These are phyloP conservation scores for Diplodia intermedia DNA, from an alignment of 2,329 filamentous ascomycete species.

Conservation along the genomic window DNA sequence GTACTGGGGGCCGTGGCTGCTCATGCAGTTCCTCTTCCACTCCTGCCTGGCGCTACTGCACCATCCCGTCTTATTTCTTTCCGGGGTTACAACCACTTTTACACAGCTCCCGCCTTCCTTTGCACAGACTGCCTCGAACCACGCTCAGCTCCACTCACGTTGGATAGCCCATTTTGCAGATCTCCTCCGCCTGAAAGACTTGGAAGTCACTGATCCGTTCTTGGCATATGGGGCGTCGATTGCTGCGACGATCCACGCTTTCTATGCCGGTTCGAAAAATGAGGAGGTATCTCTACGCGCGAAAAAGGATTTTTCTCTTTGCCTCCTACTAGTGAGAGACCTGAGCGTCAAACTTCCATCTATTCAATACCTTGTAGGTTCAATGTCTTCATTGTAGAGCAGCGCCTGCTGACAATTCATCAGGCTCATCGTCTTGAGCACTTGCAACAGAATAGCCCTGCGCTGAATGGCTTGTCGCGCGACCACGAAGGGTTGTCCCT, in stretches of 20 bases:
- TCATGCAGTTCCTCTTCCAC: slow-evolving; percentile 15
- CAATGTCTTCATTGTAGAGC: neutral
- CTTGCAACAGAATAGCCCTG: neutral
- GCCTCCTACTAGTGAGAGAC: neutral
- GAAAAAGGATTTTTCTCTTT: neutral
- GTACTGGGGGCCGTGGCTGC: slow-evolving; percentile 3
- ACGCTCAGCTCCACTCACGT: neutral
- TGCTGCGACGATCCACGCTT: neutral
- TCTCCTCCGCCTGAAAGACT: neutral
- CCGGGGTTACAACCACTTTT: neutral
- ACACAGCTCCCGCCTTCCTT: neutral
- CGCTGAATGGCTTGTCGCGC: neutral
- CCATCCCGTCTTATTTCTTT: slow-evolving; percentile 7
- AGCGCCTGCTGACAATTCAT: neutral
- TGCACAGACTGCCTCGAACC: neutral
- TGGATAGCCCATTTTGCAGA: slow-evolving; percentile 6
- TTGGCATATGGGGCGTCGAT: slow-evolving; percentile 1
- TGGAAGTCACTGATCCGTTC: neutral
- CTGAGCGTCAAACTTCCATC: neutral
- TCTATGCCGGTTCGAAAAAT: neutral
- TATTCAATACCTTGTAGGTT: neutral
- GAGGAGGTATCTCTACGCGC: slow-evolving; percentile 6
- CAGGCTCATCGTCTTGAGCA: neutral
- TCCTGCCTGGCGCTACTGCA: slow-evolving; percentile 9
- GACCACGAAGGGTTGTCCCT: neutral